phyloP scores from a whole-genome alignment of 805 yeast species.

The Candida tibetensis region DNA sequence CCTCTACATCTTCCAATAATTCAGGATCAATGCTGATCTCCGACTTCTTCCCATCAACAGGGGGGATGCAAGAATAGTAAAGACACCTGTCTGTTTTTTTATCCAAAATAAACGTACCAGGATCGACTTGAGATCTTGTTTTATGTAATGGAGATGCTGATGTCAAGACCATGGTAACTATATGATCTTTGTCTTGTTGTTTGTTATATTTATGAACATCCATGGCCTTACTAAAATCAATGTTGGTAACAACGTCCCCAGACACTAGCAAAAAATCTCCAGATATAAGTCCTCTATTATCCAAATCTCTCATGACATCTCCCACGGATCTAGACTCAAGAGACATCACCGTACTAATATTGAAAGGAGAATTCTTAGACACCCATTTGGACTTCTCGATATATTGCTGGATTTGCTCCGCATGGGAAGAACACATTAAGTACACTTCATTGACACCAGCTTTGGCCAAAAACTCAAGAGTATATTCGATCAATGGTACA shows the following conservation, averaged over 20 bases:
- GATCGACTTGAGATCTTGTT: slow-evolving; percentile 75
- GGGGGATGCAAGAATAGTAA: slow-evolving; percentile 77
- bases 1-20: slow-evolving; percentile 66
- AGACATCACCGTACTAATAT: slow-evolving; percentile 72
- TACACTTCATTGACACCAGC: slow-evolving; percentile 89
- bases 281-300: slow-evolving; percentile 81
- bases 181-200: slow-evolving; percentile 79
- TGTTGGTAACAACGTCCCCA: slow-evolving; percentile 94
- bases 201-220: slow-evolving; percentile 71
- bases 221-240: slow-evolving; percentile 73
- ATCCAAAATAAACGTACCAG: slow-evolving; percentile 83
- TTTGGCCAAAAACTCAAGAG: slow-evolving; percentile 87
- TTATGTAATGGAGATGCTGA: slow-evolving; percentile 83
- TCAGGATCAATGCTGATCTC: slow-evolving; percentile 75
- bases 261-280: slow-evolving; percentile 88
- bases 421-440: slow-evolving; percentile 86
- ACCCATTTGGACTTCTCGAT: slow-evolving; percentile 74
- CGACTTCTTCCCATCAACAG: slow-evolving; percentile 36
- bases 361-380: slow-evolving; percentile 71
- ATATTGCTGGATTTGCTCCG: slow-evolving; percentile 81
- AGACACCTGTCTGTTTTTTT: slow-evolving; percentile 71
- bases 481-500: slow-evolving; percentile 91
- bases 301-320: slow-evolving; percentile 95
- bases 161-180: slow-evolving; percentile 89
- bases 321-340: slow-evolving; percentile 91